phyloP scores from a whole-genome alignment of 2,329 filamentous ascomycete genomes.

The Aspergillus brasiliensis region DNA sequence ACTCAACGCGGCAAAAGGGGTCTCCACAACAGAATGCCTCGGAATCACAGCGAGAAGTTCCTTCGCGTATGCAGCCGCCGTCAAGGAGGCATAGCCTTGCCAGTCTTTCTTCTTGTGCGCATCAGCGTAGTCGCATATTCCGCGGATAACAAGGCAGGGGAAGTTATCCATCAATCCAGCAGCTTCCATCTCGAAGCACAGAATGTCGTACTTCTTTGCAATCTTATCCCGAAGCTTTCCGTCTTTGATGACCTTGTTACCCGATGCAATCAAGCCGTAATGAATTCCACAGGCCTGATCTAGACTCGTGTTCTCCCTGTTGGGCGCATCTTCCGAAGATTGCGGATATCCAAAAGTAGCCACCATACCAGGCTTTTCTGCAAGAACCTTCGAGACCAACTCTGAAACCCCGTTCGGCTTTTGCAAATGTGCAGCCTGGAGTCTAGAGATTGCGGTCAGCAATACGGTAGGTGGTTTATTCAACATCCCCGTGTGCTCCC shows the following conservation, averaged over 20 bases:
- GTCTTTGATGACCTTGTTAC: constrained; percentile 4
- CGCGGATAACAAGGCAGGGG: not conserved
- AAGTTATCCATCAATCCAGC: not conserved
- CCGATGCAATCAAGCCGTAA: constrained; percentile 1
- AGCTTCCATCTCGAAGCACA: not conserved
- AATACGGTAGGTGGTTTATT: constrained; percentile 21
- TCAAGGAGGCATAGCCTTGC: not conserved
- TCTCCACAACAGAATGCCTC: not conserved
- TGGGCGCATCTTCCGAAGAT: not conserved
- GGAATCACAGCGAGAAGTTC: not conserved
- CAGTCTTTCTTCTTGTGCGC: not conserved
- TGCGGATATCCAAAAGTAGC: not conserved
- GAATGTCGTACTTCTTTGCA: not conserved
- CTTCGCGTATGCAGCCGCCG: not conserved
- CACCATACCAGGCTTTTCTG: not conserved
- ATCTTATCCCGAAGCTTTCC: not conserved
- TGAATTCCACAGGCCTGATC: not conserved
- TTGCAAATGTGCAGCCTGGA: not conserved
- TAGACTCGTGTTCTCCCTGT: not conserved
- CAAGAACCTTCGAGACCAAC: not conserved
- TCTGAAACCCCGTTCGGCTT: not conserved
- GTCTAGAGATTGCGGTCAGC: constrained; percentile 8
- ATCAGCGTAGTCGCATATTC: not conserved
- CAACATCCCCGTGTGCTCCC: constrained; percentile 17
- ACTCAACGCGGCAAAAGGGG: not conserved